A percentile compares a stretch with the other conserved stretches of the same genome.
Evolutionary conservation across 176 grass and related monocot genomes (phyloP).

Genomic region (Elymus sibiricus): DNA sequence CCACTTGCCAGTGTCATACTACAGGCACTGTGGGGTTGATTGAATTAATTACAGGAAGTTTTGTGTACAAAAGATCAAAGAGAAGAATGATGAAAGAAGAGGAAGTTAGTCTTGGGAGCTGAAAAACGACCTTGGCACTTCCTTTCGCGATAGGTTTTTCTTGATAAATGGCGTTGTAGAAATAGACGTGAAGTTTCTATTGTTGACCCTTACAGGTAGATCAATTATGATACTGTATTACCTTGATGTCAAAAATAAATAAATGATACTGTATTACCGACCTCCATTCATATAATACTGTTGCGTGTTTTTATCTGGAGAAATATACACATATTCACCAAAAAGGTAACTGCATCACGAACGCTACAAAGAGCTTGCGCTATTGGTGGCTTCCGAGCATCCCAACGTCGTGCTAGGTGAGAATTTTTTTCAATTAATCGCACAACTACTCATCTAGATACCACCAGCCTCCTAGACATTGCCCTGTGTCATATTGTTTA

Average conservation of each 20-base stretch:
- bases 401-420: too few species aligned
- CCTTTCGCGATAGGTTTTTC: background rate
- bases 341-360: too few species aligned
- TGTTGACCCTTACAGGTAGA: background rate
- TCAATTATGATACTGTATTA: background rate
- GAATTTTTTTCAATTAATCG: too few species aligned
- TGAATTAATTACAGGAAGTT: background rate
- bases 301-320: too few species aligned
- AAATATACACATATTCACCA: too few species aligned
- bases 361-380: too few species aligned
- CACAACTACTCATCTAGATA: too few species aligned
- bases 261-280: background rate
- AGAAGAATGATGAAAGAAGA: slow-evolving; percentile 6
- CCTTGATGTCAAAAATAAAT: too few species aligned
- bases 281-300: too few species aligned
- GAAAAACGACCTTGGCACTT: background rate
- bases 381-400: too few species aligned
- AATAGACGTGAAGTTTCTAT: background rate
- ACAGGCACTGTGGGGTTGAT: background rate
- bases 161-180: background rate
- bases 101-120: background rate
- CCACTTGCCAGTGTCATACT: background rate
- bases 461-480: too few species aligned
- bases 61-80: slow-evolving; percentile 41
- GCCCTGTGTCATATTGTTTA: too few species aligned